phyloP scores from a whole-genome alignment of 805 yeast genomes.

The Lipomyces yamadae region DNA sequence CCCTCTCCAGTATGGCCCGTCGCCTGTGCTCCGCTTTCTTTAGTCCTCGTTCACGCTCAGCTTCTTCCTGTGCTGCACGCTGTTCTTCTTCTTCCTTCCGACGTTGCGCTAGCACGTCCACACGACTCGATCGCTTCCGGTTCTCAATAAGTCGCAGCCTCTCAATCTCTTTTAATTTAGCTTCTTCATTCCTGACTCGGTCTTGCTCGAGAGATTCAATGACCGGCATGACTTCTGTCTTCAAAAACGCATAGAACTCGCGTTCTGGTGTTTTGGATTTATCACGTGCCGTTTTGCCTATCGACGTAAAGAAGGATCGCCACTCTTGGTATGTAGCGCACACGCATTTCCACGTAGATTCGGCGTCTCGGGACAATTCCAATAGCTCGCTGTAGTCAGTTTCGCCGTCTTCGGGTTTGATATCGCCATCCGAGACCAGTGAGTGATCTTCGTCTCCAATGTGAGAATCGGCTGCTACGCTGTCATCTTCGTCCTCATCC shows the following conservation, averaged over 20 bases:
- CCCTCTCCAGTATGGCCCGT: slow-evolving; percentile 21
- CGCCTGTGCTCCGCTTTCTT: slow-evolving; percentile 27
- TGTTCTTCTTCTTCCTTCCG: slow-evolving; percentile 40
- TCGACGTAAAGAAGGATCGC: slow-evolving; percentile 37
- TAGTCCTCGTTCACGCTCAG: slow-evolving; percentile 30
- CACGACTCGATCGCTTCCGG: slow-evolving; percentile 45
- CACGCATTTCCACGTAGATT: slow-evolving; percentile 44
- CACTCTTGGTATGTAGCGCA: slow-evolving; percentile 44
- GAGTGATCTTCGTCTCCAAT: slow-evolving; percentile 6
- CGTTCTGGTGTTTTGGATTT: slow-evolving; percentile 32
- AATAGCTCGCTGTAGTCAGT: slow-evolving; percentile 19
- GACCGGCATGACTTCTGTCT: slow-evolving; percentile 41
- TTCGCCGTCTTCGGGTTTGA: background rate
- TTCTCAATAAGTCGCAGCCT: slow-evolving; percentile 42
- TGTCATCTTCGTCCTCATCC: slow-evolving; percentile 31
- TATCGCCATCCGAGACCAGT: slow-evolving; percentile 14
- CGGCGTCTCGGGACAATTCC: slow-evolving; percentile 32
- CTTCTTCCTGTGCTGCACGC: slow-evolving; percentile 26
- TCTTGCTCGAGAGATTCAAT: slow-evolving; percentile 42
- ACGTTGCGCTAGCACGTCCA: slow-evolving; percentile 40
- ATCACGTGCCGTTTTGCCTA: slow-evolving; percentile 34
- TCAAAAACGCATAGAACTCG: slow-evolving; percentile 36
- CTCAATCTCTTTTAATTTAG: slow-evolving; percentile 40
- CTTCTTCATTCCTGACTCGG: slow-evolving; percentile 39
- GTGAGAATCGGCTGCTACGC: background rate